Evolutionary conservation across 345 rosid genomes (phyloP), one percentile per base, ranked within the genome.

Genomic region (Salix udensis): DNA sequence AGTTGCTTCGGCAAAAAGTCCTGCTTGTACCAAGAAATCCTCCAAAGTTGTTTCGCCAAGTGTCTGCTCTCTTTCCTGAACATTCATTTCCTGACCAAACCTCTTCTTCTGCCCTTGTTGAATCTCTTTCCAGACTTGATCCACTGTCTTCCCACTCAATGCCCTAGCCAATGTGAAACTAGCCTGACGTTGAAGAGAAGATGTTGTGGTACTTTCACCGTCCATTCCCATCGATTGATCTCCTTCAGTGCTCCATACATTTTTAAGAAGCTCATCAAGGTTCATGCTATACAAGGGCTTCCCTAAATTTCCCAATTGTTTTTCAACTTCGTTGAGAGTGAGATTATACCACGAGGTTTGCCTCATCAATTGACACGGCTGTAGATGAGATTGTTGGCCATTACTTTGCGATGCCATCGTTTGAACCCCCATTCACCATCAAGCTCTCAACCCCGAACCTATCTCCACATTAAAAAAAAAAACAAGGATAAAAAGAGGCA

Each of bases 1-100:
- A 19, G 86, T 79, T 36, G 87, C 48, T 36, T 88, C 86, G 2
- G 84, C 84, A 76, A 84, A 86, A 46, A 88, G 88, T 36, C 92
- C 91, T 4, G 92, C 92, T 76, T 85, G 87, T 28, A 86, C 87
- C 84, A 89, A 81, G 86, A 90, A 90, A 46, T 89, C 92, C 88
- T 90, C 94, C 80, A 86, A 79, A 28, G 92, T 89, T 23, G 83
- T 46, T 76, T 89, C 94, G 9, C 85, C 87, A 0, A 89, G 82
- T 0, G 37, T 65, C 62, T 78, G 79, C 39, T 85, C 88, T 44
- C 84, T 77, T 62, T 81, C 67, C 19, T 77, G 68, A 30, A 31
- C 71, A 50, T 75, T 70, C 84, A 80, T 70, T 72, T 79, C 88
- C 16, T 74, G 78, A n/a, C 84, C 72, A 2, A 55, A 73, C 75